A percentile compares a stretch with the other conserved stretches of the same genome.
phyloP scores from a whole-genome alignment of 345 rosid genomes.

The Brassica carinata region DNA sequence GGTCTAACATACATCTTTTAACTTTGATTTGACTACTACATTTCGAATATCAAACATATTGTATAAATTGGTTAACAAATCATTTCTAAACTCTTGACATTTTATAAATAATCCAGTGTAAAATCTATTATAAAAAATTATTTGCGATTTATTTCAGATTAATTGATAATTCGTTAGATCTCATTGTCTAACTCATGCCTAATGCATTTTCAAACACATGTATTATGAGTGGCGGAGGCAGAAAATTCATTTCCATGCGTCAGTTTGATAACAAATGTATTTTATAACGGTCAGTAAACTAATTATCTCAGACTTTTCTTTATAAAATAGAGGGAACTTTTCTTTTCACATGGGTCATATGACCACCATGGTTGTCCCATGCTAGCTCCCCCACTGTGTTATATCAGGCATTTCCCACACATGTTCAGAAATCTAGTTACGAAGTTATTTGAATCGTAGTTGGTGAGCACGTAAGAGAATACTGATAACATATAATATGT shows the following conservation, averaged over 20 bases:
- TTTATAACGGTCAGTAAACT: background rate
- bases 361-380: background rate
- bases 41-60: background rate
- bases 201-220: background rate
- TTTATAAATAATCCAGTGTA: background rate
- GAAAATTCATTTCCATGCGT: background rate
- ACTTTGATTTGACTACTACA: background rate
- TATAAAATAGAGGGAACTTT: background rate
- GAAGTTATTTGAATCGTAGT: background rate
- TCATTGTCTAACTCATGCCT: background rate
- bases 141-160: background rate
- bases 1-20: background rate
- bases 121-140: background rate
- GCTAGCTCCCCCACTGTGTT: background rate
- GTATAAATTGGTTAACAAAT: background rate
- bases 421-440: background rate
- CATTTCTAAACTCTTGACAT: background rate
- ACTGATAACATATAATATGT: background rate
- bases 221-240: background rate
- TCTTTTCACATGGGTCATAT: background rate
- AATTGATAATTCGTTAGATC: background rate
- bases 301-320: background rate
- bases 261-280: background rate
- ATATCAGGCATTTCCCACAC: background rate
- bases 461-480: background rate